phyloP scores from a whole-genome alignment of 75 land plant species.

The Selaginella moellendorffii region DNA sequence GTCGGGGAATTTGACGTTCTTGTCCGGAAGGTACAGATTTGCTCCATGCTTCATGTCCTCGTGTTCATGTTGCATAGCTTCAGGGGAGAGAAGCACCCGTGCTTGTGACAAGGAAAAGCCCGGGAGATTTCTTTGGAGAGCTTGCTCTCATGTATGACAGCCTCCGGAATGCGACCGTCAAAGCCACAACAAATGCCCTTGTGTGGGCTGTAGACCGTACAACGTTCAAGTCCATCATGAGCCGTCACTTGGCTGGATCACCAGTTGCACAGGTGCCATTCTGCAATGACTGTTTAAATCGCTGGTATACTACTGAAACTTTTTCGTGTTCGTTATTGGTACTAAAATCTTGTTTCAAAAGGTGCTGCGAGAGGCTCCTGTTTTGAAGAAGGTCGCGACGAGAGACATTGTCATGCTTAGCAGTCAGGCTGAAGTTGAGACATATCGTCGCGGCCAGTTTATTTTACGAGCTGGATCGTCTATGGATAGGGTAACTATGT shows the following conservation, averaged over 20 bases:
- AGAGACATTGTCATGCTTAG: slow-evolving; percentile 17
- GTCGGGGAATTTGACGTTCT: slow-evolving; percentile 24
- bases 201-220: slow-evolving; percentile 23
- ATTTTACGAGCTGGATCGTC: slow-evolving; percentile 15
- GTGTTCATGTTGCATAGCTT: background rate
- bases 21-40: slow-evolving; percentile 14
- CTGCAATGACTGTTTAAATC: too few species aligned
- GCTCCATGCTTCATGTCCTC: background rate
- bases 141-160: slow-evolving; percentile 26
- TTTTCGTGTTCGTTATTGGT: background rate
- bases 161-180: slow-evolving; percentile 20
- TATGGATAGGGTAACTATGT: slow-evolving; percentile 25
- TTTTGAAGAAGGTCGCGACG: slow-evolving; percentile 18
- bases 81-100: slow-evolving; percentile 18
- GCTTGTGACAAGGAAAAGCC: slow-evolving; percentile 13
- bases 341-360: background rate
- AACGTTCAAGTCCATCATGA: slow-evolving; percentile 21
- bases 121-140: slow-evolving; percentile 26
- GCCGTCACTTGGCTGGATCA: slow-evolving; percentile 20
- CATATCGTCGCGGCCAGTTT: slow-evolving; percentile 15
- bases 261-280: slow-evolving; percentile 15
- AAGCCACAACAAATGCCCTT: slow-evolving; percentile 19
- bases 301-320: background rate
- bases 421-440: slow-evolving; percentile 7
- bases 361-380: slow-evolving; percentile 22